Base-by-base conservation (phyloP, 2,329 filamentous ascomycete species). In the Cordyceps tenuipes region DNA sequence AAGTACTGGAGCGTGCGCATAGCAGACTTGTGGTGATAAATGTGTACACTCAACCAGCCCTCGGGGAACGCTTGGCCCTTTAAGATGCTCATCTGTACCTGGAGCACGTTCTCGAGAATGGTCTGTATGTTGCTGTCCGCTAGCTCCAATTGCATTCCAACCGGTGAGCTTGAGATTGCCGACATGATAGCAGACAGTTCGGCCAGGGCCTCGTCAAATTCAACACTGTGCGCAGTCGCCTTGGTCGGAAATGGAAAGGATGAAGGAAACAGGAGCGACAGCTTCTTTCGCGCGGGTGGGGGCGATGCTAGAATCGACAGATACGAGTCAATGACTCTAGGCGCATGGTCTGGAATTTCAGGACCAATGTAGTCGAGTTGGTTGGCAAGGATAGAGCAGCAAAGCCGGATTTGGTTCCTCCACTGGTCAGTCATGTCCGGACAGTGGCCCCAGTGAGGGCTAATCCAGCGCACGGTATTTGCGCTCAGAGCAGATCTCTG, bases 271-370 rank as follows among this genome's bases (percentile, higher is more conserved):
- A 97, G 81, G 19, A 97, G 81, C 3, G 92, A 97, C 48, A 97
- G 82, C 3, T 86, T 82, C 17, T 82, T 83, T 57, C 86, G 87
- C 4, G 79, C 72, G 57, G 77, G 76, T 50, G 76, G 73, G 3
- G 79, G 76, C 3, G 75, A 73, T 1, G 82, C 77, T 65, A 89
- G 83, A 61, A 97, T 86, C 10, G 86, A 83, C 57, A 90, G 79
- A 71, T 96, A 97, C 0, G 93, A 97, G 64, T 94, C 88, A 60
- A 97, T 86, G 51, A 97, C 87, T 71, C 93, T 95, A 0, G 91
- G 90, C 64, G 97, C 87, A 70, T 96, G 95, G 63, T 92, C 89
- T 21, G 91, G 90, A 52, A 94, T 88, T 68, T 94, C 88, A 43
- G 90, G 81, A 9, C 88, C 87, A 9, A 96, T 82, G 65, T 90